Evolutionary conservation across 2,329 filamentous ascomycete genomes (phyloP).

Genomic region (Pseudopithomyces chartarum): DNA sequence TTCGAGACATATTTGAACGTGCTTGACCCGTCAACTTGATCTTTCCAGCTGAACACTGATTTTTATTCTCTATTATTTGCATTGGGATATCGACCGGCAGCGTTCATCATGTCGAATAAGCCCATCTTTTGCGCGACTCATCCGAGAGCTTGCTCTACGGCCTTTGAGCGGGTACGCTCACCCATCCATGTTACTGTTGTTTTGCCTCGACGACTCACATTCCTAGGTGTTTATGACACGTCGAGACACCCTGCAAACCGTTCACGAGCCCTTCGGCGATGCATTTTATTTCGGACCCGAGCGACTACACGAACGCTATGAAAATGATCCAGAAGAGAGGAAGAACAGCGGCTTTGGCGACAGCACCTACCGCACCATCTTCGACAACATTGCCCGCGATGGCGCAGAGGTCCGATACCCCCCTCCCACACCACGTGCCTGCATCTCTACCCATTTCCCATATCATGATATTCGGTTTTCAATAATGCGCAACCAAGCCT

Average conservation of each 20-base stretch:
- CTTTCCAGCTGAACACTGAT: slow-evolving; percentile 25
- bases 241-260: slow-evolving; percentile 76
- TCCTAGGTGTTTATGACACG: slow-evolving; percentile 88
- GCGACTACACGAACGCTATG: slow-evolving; percentile 78
- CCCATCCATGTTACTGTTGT: slow-evolving; percentile 3
- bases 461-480: slow-evolving; percentile 11
- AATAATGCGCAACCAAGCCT: slow-evolving; percentile 14
- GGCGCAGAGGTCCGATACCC: slow-evolving; percentile 69
- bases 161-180: slow-evolving; percentile 82
- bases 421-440: slow-evolving; percentile 10
- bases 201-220: slow-evolving; percentile 13
- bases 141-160: slow-evolving; percentile 92
- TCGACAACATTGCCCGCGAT: slow-evolving; percentile 75
- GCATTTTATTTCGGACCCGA: slow-evolving; percentile 96
- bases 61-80: slow-evolving; percentile 13
- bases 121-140: slow-evolving; percentile 94
- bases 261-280: slow-evolving; percentile 97
- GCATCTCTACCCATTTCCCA: neutral
- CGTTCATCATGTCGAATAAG: slow-evolving; percentile 68
- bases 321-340: slow-evolving; percentile 64
- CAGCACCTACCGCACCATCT: slow-evolving; percentile 76
- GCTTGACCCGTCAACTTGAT: slow-evolving; percentile 7
- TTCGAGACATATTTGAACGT: slow-evolving; percentile 36
- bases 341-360: slow-evolving; percentile 67
- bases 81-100: slow-evolving; percentile 12